Conservation (phyloP, 1,284 basidiomycete species). For the Flammula alnicola region DNA sequence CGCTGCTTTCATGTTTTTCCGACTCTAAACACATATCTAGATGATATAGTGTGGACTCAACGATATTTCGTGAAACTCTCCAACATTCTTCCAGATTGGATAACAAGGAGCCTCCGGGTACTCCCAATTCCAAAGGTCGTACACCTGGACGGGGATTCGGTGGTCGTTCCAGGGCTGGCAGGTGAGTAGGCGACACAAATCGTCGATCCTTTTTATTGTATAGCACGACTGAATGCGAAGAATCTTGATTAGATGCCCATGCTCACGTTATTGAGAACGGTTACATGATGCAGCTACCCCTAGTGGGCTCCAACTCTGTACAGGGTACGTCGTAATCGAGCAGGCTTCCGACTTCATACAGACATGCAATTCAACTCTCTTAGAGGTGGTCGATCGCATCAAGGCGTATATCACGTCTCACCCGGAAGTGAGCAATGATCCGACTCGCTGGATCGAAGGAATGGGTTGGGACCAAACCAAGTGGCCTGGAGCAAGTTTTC, state of each 20-base stretch:
- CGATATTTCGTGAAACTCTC: no score
- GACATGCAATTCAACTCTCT: neutral
- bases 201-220: neutral
- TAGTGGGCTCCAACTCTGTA: slow-evolving; percentile 64
- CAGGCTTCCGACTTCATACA: neutral
- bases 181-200: slow-evolving; percentile 49
- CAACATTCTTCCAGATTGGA: no score
- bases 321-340: slow-evolving; percentile 49
- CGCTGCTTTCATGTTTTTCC: no score
- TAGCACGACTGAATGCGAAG: neutral
- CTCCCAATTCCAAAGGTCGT: slow-evolving; percentile 40
- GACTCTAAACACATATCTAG: no score
- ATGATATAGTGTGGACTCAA: no score
- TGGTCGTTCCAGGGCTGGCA: slow-evolving; percentile 72
- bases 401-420: slow-evolving; percentile 65
- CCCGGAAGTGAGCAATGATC: slow-evolving; percentile 57
- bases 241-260: slow-evolving; percentile 67
- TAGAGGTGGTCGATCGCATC: slow-evolving; percentile 67
- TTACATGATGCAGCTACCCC: slow-evolving; percentile 65
- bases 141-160: slow-evolving; percentile 47
- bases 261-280: slow-evolving; percentile 78
- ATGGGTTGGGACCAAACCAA: slow-evolving; percentile 94
- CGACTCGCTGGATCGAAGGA: slow-evolving; percentile 77
- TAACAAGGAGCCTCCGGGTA: no score
- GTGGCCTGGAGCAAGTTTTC: slow-evolving; percentile 72